Evolutionary conservation across 1,284 basidiomycete species (phyloP), one percentile per base, ranked within the genome.

Genomic region (Marasmius oreades): DNA sequence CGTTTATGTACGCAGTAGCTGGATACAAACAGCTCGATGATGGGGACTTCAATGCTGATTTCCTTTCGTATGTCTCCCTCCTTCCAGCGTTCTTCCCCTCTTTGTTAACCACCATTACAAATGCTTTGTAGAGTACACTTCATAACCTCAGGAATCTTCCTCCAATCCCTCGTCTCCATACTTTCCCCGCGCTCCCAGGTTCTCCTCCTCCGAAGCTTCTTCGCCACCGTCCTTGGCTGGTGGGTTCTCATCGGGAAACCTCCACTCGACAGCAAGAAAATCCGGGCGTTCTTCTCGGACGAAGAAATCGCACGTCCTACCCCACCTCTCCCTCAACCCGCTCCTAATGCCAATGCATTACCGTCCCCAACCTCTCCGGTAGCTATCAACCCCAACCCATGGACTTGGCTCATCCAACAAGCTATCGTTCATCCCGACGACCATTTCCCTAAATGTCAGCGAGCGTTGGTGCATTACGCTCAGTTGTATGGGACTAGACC

Each of bases 101-200:
- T 16, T 55, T 39, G 3, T 26, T 51, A 26, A 43, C 23, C 45
- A 36, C 51, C 39, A 43, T 47, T 24, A 11, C n/a, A n/a, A n/a
- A n/a, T 37, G 36, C n/a, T 37, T 11, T 37, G 20, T 16, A 78
- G 77, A 48, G 73, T 77, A 72, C 77, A 78, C 52, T 52, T 73
- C 31, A 72, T 78, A 45, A 79, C 77, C 0, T 77, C 74, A 14
- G 70, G 69, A 16, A 58, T 75, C 36, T 76, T 77, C 61, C 61
- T 77, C 1, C 67, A 74, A 2, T 70, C 75, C 1, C 31, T 70
- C 43, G 51, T 72, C 23, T 58, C 66, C 4, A 63, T 68, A 36
- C 62, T 78, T 31, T 63, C 67, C 5, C 66, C 64, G 5, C 62
- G 62, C 4, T 69, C 70, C 4, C 71, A 70, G 60, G 66, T 53